A percentile compares a stretch with the other conserved stretches of the same genome.
Evolutionary conservation across 2,329 filamentous ascomycete species (phyloP).

Genomic region (Ceratocystis papillata): DNA sequence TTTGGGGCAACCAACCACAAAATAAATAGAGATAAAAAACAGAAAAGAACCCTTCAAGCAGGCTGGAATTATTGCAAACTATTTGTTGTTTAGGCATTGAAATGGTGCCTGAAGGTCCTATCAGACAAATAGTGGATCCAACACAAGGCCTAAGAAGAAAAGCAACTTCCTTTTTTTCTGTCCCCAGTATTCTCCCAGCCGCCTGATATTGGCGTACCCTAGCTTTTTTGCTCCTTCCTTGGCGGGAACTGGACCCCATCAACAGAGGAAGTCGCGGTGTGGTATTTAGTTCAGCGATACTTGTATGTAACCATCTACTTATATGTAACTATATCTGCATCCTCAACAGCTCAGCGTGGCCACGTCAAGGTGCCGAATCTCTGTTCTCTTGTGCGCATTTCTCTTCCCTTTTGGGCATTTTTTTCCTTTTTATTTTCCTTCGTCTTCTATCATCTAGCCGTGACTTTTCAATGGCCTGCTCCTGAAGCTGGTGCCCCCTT

Average conservation of each 20-base stretch:
- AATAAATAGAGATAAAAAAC: no score
- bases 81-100: neutral
- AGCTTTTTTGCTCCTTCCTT: neutral
- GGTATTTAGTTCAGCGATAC: neutral
- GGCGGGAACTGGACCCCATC: neutral
- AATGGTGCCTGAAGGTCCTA: neutral
- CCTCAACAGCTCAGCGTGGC: neutral
- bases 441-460: neutral
- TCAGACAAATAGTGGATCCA: neutral
- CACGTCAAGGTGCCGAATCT: neutral
- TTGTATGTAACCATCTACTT: neutral
- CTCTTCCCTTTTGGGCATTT: no score
- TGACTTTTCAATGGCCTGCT: neutral
- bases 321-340: neutral
- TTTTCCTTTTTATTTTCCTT: neutral
- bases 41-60: neutral
- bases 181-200: neutral
- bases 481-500: neutral
- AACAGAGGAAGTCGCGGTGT: neutral
- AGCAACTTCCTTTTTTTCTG: neutral
- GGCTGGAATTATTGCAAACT: no score
- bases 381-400: no score
- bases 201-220: neutral
- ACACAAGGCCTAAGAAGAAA: neutral
- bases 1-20: no score